phyloP scores from a whole-genome alignment of 1,284 basidiomycete species.

The Naganishia cerealis region DNA sequence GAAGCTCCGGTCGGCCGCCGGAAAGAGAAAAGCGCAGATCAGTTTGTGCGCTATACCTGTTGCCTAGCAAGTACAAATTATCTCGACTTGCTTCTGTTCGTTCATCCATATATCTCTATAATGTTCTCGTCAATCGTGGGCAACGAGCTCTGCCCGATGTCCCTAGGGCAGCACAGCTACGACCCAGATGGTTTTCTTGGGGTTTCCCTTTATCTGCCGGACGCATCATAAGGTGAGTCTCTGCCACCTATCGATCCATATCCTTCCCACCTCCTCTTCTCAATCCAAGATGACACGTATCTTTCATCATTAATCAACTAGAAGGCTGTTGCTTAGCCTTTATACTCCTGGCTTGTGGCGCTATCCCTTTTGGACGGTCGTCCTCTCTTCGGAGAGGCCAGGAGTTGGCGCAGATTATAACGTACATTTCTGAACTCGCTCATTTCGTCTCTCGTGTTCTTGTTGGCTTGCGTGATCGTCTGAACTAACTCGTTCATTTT shows the following conservation, averaged over 20 bases:
- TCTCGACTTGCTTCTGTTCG: too few species aligned
- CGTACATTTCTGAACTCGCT: neutral
- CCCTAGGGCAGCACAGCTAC: too few species aligned
- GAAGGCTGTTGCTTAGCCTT: conserved; percentile 5
- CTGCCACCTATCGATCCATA: neutral
- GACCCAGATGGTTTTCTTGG: too few species aligned
- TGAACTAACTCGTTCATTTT: neutral
- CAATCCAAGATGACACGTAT: conserved; percentile 2
- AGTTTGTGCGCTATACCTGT: too few species aligned
- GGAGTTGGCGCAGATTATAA: conserved; percentile 1
- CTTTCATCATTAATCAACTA: conserved; percentile 5
- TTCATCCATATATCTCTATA: too few species aligned
- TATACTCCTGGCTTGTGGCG: neutral
- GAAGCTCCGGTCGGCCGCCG: too few species aligned
- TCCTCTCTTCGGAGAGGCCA: neutral
- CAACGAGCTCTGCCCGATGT: too few species aligned
- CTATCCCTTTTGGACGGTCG: neutral
- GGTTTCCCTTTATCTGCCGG: too few species aligned
- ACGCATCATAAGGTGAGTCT: neutral
- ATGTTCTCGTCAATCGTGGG: too few species aligned
- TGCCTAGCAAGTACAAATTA: too few species aligned
- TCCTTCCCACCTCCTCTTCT: neutral
- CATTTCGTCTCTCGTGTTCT: neutral
- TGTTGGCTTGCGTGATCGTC: neutral
- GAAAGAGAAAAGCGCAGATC: too few species aligned